Percentiles rank a stretch among this genome's conserved stretches.
Evolutionary conservation across 23 red algal genomes (phyloP).

Genomic region (Pyropia haitanensis): DNA sequence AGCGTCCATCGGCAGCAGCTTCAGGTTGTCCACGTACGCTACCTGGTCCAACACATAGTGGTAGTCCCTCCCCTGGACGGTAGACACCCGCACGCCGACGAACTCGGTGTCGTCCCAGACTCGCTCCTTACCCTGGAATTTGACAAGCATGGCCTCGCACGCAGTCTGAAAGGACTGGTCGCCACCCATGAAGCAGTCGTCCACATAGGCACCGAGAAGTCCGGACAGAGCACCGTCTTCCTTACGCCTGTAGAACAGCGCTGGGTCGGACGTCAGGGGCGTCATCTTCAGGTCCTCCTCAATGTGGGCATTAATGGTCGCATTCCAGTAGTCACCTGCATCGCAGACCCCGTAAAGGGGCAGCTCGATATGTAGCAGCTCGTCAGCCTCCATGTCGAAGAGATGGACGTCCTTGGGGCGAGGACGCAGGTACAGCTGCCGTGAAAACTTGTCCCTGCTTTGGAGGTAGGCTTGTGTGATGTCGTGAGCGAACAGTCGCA

Average conservation of each 20-base stretch:
- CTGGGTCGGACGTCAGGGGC: neutral
- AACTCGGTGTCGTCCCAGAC: slow-evolving; percentile 10
- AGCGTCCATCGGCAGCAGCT: slow-evolving; percentile 2
- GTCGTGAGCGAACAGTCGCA: neutral
- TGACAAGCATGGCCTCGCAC: neutral
- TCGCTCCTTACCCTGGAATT: slow-evolving; percentile 6
- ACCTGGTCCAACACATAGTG: neutral
- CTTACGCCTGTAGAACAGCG: neutral
- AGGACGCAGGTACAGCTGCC: neutral
- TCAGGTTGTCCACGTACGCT: neutral
- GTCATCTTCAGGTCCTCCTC: slow-evolving; percentile 4
- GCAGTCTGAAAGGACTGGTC: neutral
- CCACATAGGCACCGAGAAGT: neutral
- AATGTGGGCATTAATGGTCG: neutral
- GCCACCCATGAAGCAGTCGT: neutral
- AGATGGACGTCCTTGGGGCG: neutral
- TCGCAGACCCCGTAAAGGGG: neutral
- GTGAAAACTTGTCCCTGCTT: neutral
- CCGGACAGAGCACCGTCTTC: neutral
- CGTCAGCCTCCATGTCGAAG: neutral
- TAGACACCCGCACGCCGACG: slow-evolving; percentile 1
- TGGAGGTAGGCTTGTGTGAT: slow-evolving; percentile 11
- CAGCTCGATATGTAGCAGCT: too few species aligned
- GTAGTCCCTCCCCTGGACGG: neutral
- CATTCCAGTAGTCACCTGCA: slow-evolving; percentile 1